A percentile compares a stretch with the other conserved stretches of the same genome.
Conservation (phyloP, 169 alveolate species). For the Plasmodium sp. region DNA sequence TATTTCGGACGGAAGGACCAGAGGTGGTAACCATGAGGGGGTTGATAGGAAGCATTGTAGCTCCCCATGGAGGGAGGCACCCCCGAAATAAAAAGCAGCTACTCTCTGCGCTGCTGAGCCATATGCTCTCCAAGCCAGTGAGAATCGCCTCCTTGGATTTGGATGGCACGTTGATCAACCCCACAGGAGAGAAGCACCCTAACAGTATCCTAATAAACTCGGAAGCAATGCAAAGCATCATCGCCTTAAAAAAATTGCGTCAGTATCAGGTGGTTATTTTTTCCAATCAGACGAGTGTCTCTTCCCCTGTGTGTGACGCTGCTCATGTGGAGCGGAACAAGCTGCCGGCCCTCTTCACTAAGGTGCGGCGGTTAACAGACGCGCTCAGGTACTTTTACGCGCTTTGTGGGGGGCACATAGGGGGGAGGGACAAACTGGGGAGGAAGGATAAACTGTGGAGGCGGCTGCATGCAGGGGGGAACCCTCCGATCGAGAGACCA, state of each 20-base stretch:
- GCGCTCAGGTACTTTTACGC: conserved; percentile 9
- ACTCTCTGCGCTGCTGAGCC: not conserved
- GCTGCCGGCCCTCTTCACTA: conserved; percentile 20
- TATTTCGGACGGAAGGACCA: not conserved
- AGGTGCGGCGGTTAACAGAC: not conserved
- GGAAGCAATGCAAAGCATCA: not conserved
- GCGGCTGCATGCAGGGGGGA: not conserved
- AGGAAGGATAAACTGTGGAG: too few species aligned
- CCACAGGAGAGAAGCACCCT: not conserved
- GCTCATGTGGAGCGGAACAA: not conserved
- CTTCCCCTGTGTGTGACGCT: conserved; percentile 21
- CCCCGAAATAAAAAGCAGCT: not conserved
- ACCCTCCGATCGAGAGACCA: not conserved
- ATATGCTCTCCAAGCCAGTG: conserved; percentile 20
- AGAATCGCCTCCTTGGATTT: conserved; percentile 51
- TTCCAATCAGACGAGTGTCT: conserved; percentile 42
- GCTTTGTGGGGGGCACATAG: not conserved
- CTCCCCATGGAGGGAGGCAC: not conserved
- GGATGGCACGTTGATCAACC: conserved; percentile 37
- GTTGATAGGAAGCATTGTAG: not conserved
- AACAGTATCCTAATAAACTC: not conserved
- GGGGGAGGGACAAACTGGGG: not conserved
- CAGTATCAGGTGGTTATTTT: conserved; percentile 13
- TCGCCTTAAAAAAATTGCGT: not conserved
- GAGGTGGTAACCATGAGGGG: not conserved